Percentiles rank a stretch among this genome's conserved stretches.
Evolutionary conservation across 75 land plant genomes (phyloP).

Genomic region (Pinus albicaulis): DNA sequence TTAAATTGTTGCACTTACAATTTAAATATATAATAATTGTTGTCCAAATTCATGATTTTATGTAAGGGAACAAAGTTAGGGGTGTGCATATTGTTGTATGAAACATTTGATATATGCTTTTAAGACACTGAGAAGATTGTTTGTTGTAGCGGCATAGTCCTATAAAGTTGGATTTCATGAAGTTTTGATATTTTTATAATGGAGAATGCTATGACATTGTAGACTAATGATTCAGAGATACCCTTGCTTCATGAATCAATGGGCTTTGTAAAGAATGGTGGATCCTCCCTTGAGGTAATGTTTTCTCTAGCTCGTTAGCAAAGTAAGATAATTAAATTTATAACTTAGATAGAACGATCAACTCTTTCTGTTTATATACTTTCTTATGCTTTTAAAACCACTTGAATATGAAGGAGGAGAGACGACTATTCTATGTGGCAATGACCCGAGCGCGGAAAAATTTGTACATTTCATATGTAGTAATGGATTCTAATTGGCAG

Average conservation of each 20-base stretch:
- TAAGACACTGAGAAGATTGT: too few relatives aligned
- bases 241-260: constrained; percentile 84
- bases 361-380: not conserved
- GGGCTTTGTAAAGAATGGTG: constrained; percentile 48
- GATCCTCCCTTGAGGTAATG: constrained; percentile 70
- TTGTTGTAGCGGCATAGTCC: too few relatives aligned
- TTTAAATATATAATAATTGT: too few relatives aligned
- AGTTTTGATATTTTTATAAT: too few relatives aligned
- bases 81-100: too few relatives aligned
- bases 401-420: constrained; percentile 72
- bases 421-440: constrained; percentile 90
- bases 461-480: constrained; percentile 71
- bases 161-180: too few relatives aligned
- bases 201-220: not conserved
- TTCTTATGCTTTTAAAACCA: constrained; percentile 2
- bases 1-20: too few relatives aligned
- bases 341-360: not conserved
- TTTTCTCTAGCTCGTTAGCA: not conserved
- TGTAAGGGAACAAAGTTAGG: too few relatives aligned
- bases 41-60: too few relatives aligned
- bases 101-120: too few relatives aligned
- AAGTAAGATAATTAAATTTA: not conserved
- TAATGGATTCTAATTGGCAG: constrained; percentile 80
- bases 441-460: constrained; percentile 97
- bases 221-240: constrained; percentile 95